Evolutionary conservation across 306 rosid genomes (phyloP).

Genomic region (Gastrolobium villosum): DNA sequence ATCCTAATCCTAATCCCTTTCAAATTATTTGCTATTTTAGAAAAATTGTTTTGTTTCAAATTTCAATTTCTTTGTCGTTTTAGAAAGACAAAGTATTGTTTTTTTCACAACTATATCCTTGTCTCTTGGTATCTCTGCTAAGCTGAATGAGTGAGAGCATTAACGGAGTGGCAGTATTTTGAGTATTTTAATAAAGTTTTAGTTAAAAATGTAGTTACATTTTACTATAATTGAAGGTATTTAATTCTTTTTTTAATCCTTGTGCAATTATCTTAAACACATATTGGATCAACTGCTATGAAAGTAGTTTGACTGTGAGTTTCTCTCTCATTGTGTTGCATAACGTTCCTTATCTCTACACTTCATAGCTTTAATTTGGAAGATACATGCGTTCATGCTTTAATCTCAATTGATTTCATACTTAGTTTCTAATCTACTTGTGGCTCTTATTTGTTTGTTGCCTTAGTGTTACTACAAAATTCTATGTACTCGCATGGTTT

Average conservation of each 20-base stretch:
- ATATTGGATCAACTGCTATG: neutral
- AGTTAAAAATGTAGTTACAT: too few relatives aligned
- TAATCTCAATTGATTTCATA: constrained; percentile 3
- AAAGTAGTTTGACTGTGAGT: constrained; percentile 12
- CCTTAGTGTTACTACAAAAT: constrained; percentile 17
- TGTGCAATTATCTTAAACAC: constrained; percentile 5
- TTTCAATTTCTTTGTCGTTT: constrained; percentile 3
- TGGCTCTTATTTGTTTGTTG: constrained; percentile 2
- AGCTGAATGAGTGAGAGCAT: neutral
- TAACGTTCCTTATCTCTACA: too few relatives aligned
- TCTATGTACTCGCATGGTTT: constrained; percentile 22
- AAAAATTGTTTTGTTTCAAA: neutral
- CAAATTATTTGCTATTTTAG: constrained; percentile 1
- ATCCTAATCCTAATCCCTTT: neutral
- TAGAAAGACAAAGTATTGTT: neutral
- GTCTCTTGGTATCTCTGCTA: neutral
- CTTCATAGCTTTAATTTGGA: constrained; percentile 31
- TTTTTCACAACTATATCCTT: constrained; percentile 5
- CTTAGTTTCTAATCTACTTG: neutral
- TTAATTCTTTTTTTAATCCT: neutral
- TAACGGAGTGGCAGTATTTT: neutral
- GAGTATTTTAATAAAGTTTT: too few relatives aligned
- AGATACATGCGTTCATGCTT: constrained; percentile 13
- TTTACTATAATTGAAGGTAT: neutral
- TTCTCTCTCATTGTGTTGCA: too few relatives aligned